Evolutionary conservation across 2,329 filamentous ascomycete genomes (phyloP).

Genomic region (Zymoseptoria pseudotritici): DNA sequence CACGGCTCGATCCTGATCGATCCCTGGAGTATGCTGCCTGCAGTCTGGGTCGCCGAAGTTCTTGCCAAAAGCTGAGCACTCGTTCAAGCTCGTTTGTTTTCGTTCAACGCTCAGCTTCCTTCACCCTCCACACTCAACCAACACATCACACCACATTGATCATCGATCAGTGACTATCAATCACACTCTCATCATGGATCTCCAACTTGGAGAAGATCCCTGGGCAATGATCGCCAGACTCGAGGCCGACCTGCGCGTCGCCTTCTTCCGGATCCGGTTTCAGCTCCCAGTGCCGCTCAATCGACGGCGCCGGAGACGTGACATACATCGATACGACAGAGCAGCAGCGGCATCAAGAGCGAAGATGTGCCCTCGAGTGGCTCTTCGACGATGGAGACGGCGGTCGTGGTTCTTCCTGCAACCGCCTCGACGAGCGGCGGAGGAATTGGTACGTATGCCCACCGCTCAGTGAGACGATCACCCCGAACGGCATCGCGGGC

Average conservation of each 20-base stretch:
- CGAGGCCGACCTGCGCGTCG: neutral
- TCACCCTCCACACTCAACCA: neutral
- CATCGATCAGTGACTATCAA: neutral
- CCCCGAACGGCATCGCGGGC: too few relatives aligned
- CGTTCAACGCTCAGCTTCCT: neutral
- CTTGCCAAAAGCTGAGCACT: neutral
- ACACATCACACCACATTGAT: neutral
- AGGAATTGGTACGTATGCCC: neutral
- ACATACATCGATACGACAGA: neutral
- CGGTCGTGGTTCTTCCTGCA: neutral
- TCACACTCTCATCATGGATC: neutral
- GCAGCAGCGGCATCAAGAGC: neutral
- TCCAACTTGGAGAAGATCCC: neutral
- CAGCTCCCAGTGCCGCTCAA: too few relatives aligned
- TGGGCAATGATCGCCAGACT: neutral
- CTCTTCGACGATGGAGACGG: neutral
- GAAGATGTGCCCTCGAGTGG: neutral
- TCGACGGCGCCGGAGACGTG: neutral
- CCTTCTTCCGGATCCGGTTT: too few relatives aligned
- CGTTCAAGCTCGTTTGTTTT: neutral
- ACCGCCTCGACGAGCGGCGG: neutral
- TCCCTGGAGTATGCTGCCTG: neutral
- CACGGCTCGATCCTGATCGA: neutral
- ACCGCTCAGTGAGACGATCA: too few relatives aligned
- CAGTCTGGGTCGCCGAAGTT: neutral